phyloP scores from a whole-genome alignment of 345 rosid species.

The Rhodamnia rubescens region DNA sequence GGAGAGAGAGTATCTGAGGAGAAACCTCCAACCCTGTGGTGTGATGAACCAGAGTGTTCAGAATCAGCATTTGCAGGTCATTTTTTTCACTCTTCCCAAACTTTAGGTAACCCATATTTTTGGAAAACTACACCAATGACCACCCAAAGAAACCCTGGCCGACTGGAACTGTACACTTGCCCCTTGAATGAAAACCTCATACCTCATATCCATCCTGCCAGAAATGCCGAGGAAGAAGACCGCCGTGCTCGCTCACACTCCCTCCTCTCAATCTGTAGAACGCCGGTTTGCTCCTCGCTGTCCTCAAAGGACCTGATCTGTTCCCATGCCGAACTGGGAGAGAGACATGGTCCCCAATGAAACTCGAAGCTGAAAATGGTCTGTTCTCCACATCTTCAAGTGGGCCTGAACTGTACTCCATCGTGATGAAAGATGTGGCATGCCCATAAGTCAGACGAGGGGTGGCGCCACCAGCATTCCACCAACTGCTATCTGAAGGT shows the following conservation, averaged over 20 bases:
- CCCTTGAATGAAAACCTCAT: constrained; percentile 5
- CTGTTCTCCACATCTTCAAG: constrained; percentile 63
- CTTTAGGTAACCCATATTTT: neutral
- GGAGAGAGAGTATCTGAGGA: neutral
- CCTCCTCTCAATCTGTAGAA: constrained; percentile 79
- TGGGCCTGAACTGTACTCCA: constrained; percentile 93
- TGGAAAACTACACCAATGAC: constrained; percentile 6
- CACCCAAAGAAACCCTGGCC: constrained; percentile 1
- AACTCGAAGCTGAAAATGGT: constrained; percentile 53
- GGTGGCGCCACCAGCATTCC: constrained; percentile 64
- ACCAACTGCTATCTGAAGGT: constrained; percentile 84
- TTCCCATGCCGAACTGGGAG: constrained; percentile 57
- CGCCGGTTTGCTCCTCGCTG: constrained; percentile 52
- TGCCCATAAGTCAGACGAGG: constrained; percentile 70
- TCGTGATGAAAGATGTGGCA: constrained; percentile 74
- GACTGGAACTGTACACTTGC: constrained; percentile 22
- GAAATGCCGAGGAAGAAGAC: constrained; percentile 26
- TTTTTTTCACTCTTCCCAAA: neutral
- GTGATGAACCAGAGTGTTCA: constrained; percentile 1
- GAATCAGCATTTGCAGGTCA: neutral
- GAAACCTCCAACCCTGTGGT: neutral
- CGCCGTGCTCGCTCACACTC: constrained; percentile 94
- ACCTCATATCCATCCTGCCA: constrained; percentile 21
- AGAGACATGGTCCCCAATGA: constrained; percentile 32
- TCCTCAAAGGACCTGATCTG: constrained; percentile 87